Base-by-base conservation (phyloP, 371 early-diverging fungal genomes). In the Mucor irregularis region DNA sequence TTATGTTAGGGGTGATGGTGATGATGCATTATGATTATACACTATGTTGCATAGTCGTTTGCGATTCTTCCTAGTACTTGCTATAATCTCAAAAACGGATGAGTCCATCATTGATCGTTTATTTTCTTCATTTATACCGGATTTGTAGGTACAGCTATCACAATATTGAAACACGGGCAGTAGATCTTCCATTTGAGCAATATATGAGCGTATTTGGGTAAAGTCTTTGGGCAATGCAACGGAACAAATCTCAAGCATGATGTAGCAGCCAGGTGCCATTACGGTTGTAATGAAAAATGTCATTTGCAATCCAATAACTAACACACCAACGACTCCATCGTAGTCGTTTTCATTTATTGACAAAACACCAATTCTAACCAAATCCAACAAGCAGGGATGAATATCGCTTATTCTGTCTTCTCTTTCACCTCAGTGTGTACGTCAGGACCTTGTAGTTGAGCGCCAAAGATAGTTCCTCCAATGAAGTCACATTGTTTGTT, bases 331-430 rank as follows among this genome's bases (percentile, higher is more conserved):
- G n/a, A 31, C 21, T 13, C 43, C 53, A 13, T 52, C 39, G 33
- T 52, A 52, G 7, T 22, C 22, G n/a, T 42, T 28, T 0, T 29
- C 22, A 30, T 43, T 43, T 6, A 52, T 52, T 11, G 43, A 11
- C n/a, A 21, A 22, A 0, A 31, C 9, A 9, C 42, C 42, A 24
- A 42, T 42, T 1, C 42, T 21, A 9, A 42, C 25, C 5, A 42
- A 14, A 9, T 42, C 42, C 13, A 24, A 24, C 11, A 42, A 13
- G 42, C 25, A 42, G 2, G 25, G 3, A 42, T 42, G 10, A 11
- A 24, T 42, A 25, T 24, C 73, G 49, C 59, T 64, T 64, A 76
- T 68, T 67, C 67, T 49, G 55, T 71, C 46, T 56, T 67, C 73
- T 21, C 58, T 61, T 54, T 71, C 66, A 16, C n/a, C n/a, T n/a